Evolutionary conservation across 2,329 filamentous ascomycete genomes (phyloP).

Genomic region (Colletotrichum filicis): DNA sequence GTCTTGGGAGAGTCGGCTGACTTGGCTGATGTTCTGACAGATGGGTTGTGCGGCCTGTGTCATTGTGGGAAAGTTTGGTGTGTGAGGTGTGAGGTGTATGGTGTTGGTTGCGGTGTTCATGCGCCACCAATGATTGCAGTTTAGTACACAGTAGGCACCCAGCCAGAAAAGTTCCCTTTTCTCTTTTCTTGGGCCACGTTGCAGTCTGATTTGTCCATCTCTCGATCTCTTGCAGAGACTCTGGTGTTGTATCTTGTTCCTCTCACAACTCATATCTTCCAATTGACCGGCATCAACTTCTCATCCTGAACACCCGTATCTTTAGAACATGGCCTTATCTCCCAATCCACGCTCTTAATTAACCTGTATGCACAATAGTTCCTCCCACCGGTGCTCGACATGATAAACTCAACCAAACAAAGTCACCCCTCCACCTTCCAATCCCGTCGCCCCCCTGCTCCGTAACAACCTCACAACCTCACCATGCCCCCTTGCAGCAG

Average conservation of each 20-base stretch:
- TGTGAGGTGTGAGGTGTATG: background rate
- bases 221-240: background rate
- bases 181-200: background rate
- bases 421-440: constrained; percentile 28
- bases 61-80: constrained; percentile 1
- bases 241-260: background rate
- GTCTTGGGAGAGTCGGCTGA: constrained; percentile 26
- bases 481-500: constrained; percentile 48
- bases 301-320: background rate
- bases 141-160: no score
- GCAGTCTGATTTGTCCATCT: background rate
- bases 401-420: constrained; percentile 21
- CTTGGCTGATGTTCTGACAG: constrained; percentile 23
- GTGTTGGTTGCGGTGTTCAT: constrained; percentile 15
- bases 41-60: constrained; percentile 7
- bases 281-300: background rate
- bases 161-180: background rate
- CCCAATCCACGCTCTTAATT: background rate
- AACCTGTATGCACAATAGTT: background rate
- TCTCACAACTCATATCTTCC: background rate
- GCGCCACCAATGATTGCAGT: constrained; percentile 2
- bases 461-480: constrained; percentile 53
- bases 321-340: background rate
- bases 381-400: background rate
- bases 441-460: constrained; percentile 45